These are phyloP conservation scores for Talaromyces wortmannii DNA, from an alignment of 495 filamentous ascomycete genomes.

Conservation along the genomic window DNA sequence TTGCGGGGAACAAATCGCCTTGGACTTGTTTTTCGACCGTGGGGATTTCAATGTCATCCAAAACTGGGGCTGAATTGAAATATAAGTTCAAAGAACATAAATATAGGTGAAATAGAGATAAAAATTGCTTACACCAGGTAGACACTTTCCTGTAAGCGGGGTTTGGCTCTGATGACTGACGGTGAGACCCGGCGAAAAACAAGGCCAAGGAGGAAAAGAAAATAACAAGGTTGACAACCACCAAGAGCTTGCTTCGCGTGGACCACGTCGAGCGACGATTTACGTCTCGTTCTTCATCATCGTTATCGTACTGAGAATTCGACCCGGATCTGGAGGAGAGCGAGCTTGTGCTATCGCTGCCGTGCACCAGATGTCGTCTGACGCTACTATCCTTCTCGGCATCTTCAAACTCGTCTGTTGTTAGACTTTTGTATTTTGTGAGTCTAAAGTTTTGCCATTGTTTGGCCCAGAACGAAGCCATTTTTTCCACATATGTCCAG, in stretches of 20 bases:
- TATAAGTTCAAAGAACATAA: background rate
- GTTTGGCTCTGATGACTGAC: background rate
- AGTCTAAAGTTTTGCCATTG: background rate
- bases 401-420: background rate
- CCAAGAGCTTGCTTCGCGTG: background rate
- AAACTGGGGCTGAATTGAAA: background rate
- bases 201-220: background rate
- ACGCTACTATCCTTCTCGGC: background rate
- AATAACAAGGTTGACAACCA: background rate
- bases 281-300: background rate
- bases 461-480: background rate
- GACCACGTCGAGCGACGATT: background rate
- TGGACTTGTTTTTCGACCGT: background rate
- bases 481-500: background rate
- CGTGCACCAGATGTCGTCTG: background rate
- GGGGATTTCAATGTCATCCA: background rate
- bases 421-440: background rate
- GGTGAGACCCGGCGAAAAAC: background rate
- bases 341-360: background rate
- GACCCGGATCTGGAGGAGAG: background rate
- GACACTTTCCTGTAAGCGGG: background rate
- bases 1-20: background rate
- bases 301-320: background rate
- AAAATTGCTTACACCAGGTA: background rate
- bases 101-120: background rate